Base-by-base conservation (phyloP, 2,329 filamentous ascomycete genomes). In the Fusarium robinianum region DNA sequence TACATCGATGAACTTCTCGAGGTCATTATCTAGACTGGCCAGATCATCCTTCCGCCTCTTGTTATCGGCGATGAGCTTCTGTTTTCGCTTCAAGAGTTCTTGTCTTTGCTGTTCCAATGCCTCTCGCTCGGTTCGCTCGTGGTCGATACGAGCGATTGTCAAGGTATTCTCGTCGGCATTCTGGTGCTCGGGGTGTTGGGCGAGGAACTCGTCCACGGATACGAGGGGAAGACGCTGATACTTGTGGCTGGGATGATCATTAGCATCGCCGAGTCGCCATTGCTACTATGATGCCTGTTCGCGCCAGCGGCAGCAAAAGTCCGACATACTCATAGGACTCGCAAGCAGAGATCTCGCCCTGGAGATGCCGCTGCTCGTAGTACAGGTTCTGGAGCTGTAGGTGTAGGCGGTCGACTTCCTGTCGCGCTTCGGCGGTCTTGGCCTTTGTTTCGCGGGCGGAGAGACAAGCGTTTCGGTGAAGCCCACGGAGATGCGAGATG, bases 21-120 rank as follows among this genome's bases (percentile, higher is more conserved):
- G 74, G 67, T 96, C 90, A 63, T 88, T 87, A 61, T 99, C 94
- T 49, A 99, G 73, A 62, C 87, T 96, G 14, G 88, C 90, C 34
- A 99, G 73, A 62, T 97, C 90, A 42, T 96, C 91, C 67, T 95
- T 96, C 56, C 92, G 81, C 71, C 90, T 90, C 72, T 95, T 95
- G 66, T 96, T 96, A 65, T 83, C 80, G 2, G 78, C 74, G 37
- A 81, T 82, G 34, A 83, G 74, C 65, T 82, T 82, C 56, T 80
- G 77, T 60, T 83, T 83, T 38, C 77, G 71, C 63, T 79, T 90
- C 31, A 90, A 71, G 2, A 91, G 74, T 55, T 87, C 85, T 66
- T 90, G 85, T 36, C 91, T 79, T 60, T 90, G 84, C 67, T 90
- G 86, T 68, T 99, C 94, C 19, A 97, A 73, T 27, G 84, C 83